These are phyloP conservation scores for Penicillium bialowiezense DNA, from an alignment of 495 filamentous ascomycete species.

Conservation along the genomic window DNA sequence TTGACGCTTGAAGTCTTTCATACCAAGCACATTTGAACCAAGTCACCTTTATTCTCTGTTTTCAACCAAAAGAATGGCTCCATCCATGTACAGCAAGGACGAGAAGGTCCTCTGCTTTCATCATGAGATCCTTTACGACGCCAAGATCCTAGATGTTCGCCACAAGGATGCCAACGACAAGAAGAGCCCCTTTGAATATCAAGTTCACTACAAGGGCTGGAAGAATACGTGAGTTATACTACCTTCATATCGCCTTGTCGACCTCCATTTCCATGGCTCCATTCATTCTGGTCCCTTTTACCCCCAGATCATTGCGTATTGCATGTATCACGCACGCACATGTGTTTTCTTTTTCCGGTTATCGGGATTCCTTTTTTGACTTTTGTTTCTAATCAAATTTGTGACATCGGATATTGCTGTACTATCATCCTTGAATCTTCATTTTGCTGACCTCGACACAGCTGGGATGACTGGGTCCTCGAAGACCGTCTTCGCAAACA, in stretches of 20 bases:
- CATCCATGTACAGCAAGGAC: slow-evolving; percentile 74
- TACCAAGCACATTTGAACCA: too few relatives aligned
- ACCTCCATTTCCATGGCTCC: neutral
- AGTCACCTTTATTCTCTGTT: slow-evolving; percentile 2
- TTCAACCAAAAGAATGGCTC: slow-evolving; percentile 53
- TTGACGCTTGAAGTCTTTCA: too few relatives aligned
- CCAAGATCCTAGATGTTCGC: slow-evolving; percentile 80
- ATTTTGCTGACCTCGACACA: slow-evolving; percentile 28
- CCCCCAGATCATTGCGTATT: neutral
- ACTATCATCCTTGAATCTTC: too few relatives aligned
- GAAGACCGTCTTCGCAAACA: slow-evolving; percentile 92
- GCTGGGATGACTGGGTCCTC: slow-evolving; percentile 98
- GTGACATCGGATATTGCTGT: too few relatives aligned
- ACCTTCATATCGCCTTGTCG: neutral
- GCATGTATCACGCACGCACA: too few relatives aligned
- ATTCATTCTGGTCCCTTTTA: too few relatives aligned
- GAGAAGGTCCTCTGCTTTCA: slow-evolving; percentile 97
- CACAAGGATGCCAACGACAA: slow-evolving; percentile 64
- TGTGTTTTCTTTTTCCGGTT: neutral
- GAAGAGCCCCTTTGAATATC: slow-evolving; percentile 76
- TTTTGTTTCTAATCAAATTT: too few relatives aligned
- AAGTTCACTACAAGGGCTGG: slow-evolving; percentile 98
- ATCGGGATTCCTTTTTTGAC: too few relatives aligned
- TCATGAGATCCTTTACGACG: slow-evolving; percentile 93
- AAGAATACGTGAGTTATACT: slow-evolving; percentile 77